phyloP scores from a whole-genome alignment of 768 basidiomycete species.

The Trametes cubensis region DNA sequence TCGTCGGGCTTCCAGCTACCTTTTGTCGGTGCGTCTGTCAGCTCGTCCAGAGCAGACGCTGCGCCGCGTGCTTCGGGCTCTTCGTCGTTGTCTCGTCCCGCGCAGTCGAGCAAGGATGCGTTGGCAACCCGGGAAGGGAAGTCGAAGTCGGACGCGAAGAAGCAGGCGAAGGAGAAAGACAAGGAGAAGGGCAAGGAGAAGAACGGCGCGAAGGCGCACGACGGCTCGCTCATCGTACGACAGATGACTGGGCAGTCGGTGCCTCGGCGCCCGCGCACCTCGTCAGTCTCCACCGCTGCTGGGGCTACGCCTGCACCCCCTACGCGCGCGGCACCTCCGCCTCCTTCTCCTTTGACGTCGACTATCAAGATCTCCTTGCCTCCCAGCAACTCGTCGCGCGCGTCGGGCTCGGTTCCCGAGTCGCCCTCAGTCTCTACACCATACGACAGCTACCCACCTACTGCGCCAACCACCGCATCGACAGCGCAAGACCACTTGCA shows the following conservation, averaged over 20 bases:
- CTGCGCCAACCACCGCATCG: slow-evolving; percentile 1
- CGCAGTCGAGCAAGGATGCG: slow-evolving; percentile 13
- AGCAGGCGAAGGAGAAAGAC: slow-evolving; percentile 27
- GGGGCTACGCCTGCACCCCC: slow-evolving; percentile 8
- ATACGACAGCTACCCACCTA: slow-evolving; percentile 14
- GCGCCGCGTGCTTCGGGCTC: slow-evolving; percentile 14
- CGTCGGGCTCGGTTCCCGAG: slow-evolving; percentile 9
- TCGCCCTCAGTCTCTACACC: slow-evolving; percentile 13
- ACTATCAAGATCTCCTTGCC: background rate
- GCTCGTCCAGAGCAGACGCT: slow-evolving; percentile 27
- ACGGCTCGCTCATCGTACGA: slow-evolving; percentile 51
- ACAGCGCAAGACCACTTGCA: slow-evolving; percentile 15
- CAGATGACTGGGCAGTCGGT: slow-evolving; percentile 36
- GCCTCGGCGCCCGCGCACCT: slow-evolving; percentile 19
- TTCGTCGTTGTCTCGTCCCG: slow-evolving; percentile 14
- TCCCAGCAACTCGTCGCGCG: slow-evolving; percentile 5
- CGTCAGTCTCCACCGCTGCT: slow-evolving; percentile 23
- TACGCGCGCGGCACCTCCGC: slow-evolving; percentile 6
- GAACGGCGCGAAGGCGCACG: slow-evolving; percentile 42
- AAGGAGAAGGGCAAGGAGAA: slow-evolving; percentile 43
- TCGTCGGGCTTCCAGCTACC: slow-evolving; percentile 45
- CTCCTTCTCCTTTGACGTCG: slow-evolving; percentile 5
- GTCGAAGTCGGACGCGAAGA: slow-evolving; percentile 25
- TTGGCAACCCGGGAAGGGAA: slow-evolving; percentile 11
- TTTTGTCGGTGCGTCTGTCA: slow-evolving; percentile 43